phyloP scores from a whole-genome alignment of 202 grass and related monocot species.

The Digitaria exilis region DNA sequence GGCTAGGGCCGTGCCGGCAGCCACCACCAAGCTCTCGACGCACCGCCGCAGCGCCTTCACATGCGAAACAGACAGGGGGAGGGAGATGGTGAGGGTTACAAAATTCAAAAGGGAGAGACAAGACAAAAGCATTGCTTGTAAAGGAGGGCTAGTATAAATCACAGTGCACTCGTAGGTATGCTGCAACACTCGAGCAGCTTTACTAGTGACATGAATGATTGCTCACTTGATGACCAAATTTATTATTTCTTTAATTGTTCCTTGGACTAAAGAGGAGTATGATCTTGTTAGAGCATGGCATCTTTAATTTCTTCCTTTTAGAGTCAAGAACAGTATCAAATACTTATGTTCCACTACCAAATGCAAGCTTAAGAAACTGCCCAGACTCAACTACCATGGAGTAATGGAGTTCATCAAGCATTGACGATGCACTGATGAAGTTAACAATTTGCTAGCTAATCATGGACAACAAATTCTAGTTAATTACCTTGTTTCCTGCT shows the following conservation, averaged over 20 bases:
- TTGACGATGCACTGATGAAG: background rate
- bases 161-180: background rate
- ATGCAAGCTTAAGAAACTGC: background rate
- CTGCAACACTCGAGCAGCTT: background rate
- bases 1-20: background rate
- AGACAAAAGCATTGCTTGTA: constrained; percentile 51
- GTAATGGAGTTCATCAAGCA: background rate
- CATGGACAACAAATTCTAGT: background rate
- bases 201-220: constrained; percentile 45
- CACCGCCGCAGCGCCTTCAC: constrained; percentile 18
- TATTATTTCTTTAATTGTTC: background rate
- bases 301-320: background rate
- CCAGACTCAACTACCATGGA: background rate
- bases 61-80: constrained; percentile 1
- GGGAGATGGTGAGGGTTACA: background rate
- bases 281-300: constrained; percentile 9
- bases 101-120: background rate
- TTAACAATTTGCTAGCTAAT: background rate
- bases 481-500: constrained; percentile 3
- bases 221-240: constrained; percentile 25
- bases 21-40: background rate
- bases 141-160: constrained; percentile 47
- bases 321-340: background rate
- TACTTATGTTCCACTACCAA: background rate
- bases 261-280: background rate